These are phyloP conservation scores for Rubus parviflorus DNA, from an alignment of 306 rosid genomes.

Conservation along the genomic window DNA sequence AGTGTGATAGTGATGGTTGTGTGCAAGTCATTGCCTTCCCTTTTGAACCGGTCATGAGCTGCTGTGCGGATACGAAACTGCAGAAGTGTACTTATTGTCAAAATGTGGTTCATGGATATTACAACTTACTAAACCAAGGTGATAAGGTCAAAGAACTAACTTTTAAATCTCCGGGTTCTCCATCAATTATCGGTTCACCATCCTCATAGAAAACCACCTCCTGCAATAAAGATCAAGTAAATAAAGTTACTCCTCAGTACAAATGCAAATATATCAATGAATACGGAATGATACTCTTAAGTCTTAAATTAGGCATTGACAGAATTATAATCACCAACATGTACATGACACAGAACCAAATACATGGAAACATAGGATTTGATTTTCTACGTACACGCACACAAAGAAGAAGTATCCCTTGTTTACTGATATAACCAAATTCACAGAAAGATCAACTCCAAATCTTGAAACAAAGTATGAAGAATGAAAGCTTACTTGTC, in stretches of 20 bases:
- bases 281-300: background rate
- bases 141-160: conserved; percentile 44
- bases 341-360: background rate
- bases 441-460: background rate
- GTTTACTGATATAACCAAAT: background rate
- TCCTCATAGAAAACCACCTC: conserved; percentile 97
- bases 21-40: conserved; percentile 91
- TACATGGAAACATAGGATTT: background rate
- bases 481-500: conserved; percentile 67
- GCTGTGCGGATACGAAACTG: conserved; percentile 92
- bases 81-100: conserved; percentile 31
- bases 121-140: conserved; percentile 14
- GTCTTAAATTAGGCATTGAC: background rate
- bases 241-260: background rate
- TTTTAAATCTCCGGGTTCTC: conserved; percentile 94
- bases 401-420: background rate
- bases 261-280: background rate
- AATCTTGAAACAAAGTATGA: conserved; percentile 7
- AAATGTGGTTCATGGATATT: conserved; percentile 19
- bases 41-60: conserved; percentile 72
- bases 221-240: conserved; percentile 35
- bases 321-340: background rate
- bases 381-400: background rate
- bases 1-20: conserved; percentile 81
- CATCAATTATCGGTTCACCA: conserved; percentile 92